phyloP scores from a whole-genome alignment of 2,329 filamentous ascomycete genomes.

The Penicillium sp. region DNA sequence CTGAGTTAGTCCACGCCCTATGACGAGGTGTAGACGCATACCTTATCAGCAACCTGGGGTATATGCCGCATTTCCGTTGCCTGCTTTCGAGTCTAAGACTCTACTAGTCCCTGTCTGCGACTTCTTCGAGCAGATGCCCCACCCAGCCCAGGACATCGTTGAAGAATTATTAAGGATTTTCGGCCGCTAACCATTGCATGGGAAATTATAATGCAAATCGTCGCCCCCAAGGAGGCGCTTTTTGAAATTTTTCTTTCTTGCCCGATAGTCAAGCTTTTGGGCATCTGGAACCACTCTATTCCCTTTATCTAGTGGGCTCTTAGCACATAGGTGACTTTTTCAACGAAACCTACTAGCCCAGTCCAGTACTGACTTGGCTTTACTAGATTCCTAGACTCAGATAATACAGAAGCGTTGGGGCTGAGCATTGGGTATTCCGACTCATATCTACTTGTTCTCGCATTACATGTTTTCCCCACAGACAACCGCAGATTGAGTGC shows the following conservation, averaged over 20 bases:
- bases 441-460: neutral
- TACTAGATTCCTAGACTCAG: neutral
- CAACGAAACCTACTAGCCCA: neutral
- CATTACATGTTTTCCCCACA: neutral
- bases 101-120: neutral
- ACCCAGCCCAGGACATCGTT: slow-evolving; percentile 7
- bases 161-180: slow-evolving; percentile 11
- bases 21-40: neutral
- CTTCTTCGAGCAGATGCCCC: slow-evolving; percentile 9
- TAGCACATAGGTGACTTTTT: neutral
- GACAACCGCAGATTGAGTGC: slow-evolving; percentile 2
- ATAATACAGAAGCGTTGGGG: neutral
- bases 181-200: slow-evolving; percentile 4
- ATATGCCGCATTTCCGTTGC: neutral
- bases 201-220: slow-evolving; percentile 15
- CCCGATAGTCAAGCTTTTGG: slow-evolving; percentile 7
- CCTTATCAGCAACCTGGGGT: neutral
- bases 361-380: neutral
- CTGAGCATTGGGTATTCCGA: neutral
- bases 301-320: neutral
- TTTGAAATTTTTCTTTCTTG: neutral
- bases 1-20: neutral
- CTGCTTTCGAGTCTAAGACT: neutral
- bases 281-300: neutral
- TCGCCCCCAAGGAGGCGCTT: slow-evolving; percentile 1